Conservation (phyloP, 805 yeast species). For the Ogataea degrootiae region DNA sequence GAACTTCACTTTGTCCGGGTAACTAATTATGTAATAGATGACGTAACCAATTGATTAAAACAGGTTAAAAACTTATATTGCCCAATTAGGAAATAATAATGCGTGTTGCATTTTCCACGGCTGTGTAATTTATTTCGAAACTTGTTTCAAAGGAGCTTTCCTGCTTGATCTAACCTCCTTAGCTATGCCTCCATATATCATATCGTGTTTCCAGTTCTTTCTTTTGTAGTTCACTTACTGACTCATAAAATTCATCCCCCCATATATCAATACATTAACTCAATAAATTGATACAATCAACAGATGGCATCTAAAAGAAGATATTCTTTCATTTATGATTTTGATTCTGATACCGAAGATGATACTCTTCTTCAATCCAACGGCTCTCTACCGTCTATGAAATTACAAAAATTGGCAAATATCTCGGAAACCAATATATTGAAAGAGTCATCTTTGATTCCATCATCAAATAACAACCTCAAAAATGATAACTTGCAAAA, state of each 20-base stretch:
- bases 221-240: too few species aligned
- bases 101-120: neutral
- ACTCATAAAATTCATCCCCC: too few species aligned
- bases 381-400: neutral
- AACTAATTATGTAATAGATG: too few species aligned
- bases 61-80: neutral
- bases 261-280: neutral
- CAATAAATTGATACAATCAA: neutral
- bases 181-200: too few species aligned
- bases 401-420: neutral
- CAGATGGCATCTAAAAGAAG: constrained; percentile 2
- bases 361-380: neutral
- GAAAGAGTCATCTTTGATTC: neutral
- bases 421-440: neutral
- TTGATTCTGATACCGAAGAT: constrained; percentile 5
- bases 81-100: constrained; percentile 7
- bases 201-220: too few species aligned
- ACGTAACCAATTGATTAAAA: neutral
- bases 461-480: neutral
- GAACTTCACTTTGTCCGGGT: too few species aligned
- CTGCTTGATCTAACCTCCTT: too few species aligned
- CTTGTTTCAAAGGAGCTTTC: too few species aligned
- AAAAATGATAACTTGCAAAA: neutral
- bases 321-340: constrained; percentile 2
- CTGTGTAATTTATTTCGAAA: too few species aligned